A percentile compares a stretch with the other conserved stretches of the same genome.
These are phyloP conservation scores for Geotrichum reessii DNA, from an alignment of 1,139 yeast species.

Conservation along the genomic window DNA sequence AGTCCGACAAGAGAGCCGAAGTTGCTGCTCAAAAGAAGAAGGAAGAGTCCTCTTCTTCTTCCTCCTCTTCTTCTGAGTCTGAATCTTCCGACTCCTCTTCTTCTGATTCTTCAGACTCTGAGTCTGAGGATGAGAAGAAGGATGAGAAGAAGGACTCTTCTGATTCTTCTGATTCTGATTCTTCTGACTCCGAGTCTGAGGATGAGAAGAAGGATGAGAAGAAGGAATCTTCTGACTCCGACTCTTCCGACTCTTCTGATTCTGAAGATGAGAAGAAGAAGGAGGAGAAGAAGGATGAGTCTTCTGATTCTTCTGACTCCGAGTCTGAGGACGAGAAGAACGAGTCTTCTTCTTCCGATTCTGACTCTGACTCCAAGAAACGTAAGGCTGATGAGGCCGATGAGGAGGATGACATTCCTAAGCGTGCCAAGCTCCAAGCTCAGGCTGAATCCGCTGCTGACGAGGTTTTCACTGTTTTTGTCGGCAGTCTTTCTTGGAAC, in stretches of 20 bases:
- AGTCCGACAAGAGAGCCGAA: slow-evolving; percentile 12
- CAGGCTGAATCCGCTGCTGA: slow-evolving; percentile 29
- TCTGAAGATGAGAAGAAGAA: slow-evolving; percentile 2
- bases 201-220: background rate
- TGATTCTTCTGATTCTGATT: background rate
- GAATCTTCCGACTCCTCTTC: slow-evolving; percentile 2
- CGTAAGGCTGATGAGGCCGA: slow-evolving; percentile 28
- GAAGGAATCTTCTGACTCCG: background rate
- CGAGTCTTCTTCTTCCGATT: background rate
- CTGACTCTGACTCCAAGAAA: slow-evolving; percentile 18
- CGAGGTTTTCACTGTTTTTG: slow-evolving; percentile 77
- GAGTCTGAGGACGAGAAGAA: slow-evolving; percentile 2
- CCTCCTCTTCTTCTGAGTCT: slow-evolving; percentile 6
- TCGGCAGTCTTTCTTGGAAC: slow-evolving; percentile 96
- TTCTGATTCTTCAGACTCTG: slow-evolving; percentile 4
- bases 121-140: slow-evolving; percentile 1
- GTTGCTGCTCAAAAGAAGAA: slow-evolving; percentile 15
- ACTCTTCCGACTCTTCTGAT: slow-evolving; percentile 2
- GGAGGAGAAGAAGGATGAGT: background rate
- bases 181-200: slow-evolving; percentile 5
- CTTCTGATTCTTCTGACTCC: slow-evolving; percentile 1
- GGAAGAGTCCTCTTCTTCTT: slow-evolving; percentile 13
- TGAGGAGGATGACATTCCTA: slow-evolving; percentile 33
- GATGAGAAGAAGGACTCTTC: background rate
- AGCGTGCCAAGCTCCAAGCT: slow-evolving; percentile 40